These are phyloP conservation scores for Bipolaris oryzae DNA, from an alignment of 2,329 filamentous ascomycete genomes.

Conservation along the genomic window DNA sequence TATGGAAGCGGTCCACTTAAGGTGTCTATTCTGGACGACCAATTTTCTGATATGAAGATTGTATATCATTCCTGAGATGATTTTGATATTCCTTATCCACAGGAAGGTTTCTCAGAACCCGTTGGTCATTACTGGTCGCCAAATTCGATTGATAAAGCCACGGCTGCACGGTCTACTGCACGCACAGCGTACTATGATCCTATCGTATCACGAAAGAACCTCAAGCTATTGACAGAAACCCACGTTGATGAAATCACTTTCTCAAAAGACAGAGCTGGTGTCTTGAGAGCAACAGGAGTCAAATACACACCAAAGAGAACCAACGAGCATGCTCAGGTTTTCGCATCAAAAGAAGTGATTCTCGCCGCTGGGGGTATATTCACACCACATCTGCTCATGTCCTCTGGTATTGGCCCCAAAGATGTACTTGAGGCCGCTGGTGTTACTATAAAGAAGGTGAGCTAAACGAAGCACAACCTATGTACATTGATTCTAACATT, in stretches of 20 bases:
- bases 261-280: slow-evolving; percentile 1
- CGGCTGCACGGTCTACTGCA: slow-evolving; percentile 11
- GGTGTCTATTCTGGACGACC: slow-evolving; percentile 17
- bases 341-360: slow-evolving; percentile 58
- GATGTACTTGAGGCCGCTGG: slow-evolving; percentile 23
- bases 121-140: slow-evolving; percentile 38
- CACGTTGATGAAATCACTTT: slow-evolving; percentile 11
- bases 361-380: slow-evolving; percentile 63
- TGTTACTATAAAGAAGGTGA: slow-evolving; percentile 18
- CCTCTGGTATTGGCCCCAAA: slow-evolving; percentile 30
- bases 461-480: no score
- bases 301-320: slow-evolving; percentile 14
- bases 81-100: slow-evolving; percentile 8
- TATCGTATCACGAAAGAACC: slow-evolving; percentile 14
- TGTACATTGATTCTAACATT: not conserved
- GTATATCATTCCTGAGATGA: slow-evolving; percentile 12
- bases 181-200: slow-evolving; percentile 23
- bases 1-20: slow-evolving; percentile 13
- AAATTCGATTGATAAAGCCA: slow-evolving; percentile 21
- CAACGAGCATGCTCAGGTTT: slow-evolving; percentile 20
- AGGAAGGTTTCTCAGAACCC: slow-evolving; percentile 19
- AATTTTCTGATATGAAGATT: slow-evolving; percentile 19
- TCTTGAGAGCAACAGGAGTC: slow-evolving; percentile 9
- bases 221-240: slow-evolving; percentile 14
- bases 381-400: slow-evolving; percentile 59